phyloP scores from a whole-genome alignment of 441 rosid genomes.

The Lepidium campestre region DNA sequence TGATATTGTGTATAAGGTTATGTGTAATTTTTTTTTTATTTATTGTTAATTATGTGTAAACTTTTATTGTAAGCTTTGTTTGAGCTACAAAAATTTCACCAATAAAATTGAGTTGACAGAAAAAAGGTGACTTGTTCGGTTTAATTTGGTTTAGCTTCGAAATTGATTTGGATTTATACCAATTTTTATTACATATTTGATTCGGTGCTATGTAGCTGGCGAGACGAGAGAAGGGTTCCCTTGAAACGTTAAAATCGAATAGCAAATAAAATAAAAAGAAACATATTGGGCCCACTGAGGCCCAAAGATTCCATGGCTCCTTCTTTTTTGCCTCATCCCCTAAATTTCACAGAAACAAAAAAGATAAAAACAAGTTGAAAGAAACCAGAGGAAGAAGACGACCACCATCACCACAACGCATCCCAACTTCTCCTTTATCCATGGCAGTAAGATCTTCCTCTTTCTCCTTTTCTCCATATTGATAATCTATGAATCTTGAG shows the following conservation, averaged over 20 bases:
- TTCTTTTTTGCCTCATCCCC: conserved; percentile 11
- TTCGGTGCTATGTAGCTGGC: neutral
- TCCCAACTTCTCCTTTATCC: conserved; percentile 13
- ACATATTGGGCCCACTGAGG: conserved; percentile 3
- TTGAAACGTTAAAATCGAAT: neutral
- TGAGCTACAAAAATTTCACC: too few relatives aligned
- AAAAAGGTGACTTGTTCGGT: too few relatives aligned
- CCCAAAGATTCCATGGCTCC: conserved; percentile 18
- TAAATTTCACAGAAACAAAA: neutral
- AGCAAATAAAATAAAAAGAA: neutral
- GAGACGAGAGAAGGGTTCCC: neutral
- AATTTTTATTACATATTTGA: too few relatives aligned
- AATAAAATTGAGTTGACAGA: too few relatives aligned
- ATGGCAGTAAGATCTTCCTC: conserved; percentile 25
- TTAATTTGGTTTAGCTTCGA: too few relatives aligned
- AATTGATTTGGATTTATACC: too few relatives aligned
- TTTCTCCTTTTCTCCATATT: neutral
- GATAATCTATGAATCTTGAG: neutral
- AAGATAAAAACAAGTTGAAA: neutral
- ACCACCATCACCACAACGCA: conserved; percentile 21
- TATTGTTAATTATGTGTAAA: too few relatives aligned
- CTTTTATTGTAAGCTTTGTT: too few relatives aligned
- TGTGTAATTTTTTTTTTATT: too few relatives aligned
- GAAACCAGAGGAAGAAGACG: conserved; percentile 20
- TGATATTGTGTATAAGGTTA: too few relatives aligned